A percentile compares a stretch with the other conserved stretches of the same genome.
These are phyloP conservation scores for Xerocomus brunneocitrinus DNA, from an alignment of 768 basidiomycete genomes.

Conservation along the genomic window DNA sequence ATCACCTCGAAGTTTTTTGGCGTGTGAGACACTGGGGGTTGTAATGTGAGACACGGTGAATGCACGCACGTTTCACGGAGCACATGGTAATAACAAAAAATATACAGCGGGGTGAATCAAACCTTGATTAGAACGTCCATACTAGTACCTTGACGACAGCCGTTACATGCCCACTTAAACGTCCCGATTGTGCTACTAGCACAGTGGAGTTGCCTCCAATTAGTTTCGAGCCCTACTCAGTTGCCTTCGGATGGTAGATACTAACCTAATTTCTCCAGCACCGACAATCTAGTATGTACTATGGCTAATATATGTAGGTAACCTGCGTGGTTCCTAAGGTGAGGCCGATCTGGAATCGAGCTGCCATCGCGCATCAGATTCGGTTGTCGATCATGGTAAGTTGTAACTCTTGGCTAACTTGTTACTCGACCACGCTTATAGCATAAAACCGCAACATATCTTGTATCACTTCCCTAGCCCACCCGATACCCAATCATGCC, in stretches of 20 bases:
- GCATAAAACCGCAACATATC: background rate
- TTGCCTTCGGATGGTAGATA: background rate
- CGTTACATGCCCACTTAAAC: background rate
- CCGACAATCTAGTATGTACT: background rate
- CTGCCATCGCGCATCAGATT: background rate
- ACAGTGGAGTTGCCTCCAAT: background rate
- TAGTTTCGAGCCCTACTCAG: background rate
- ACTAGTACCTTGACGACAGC: background rate
- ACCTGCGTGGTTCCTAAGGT: background rate
- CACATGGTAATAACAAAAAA: no score
- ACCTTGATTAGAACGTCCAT: background rate
- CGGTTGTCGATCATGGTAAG: background rate
- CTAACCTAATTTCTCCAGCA: background rate
- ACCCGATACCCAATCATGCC: conserved; percentile 5
- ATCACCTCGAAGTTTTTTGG: no score
- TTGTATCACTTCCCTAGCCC: background rate
- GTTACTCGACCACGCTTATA: background rate
- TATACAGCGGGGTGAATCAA: background rate
- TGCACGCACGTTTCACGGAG: background rate
- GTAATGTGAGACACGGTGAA: no score
- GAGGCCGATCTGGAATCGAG: background rate
- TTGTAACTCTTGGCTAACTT: background rate
- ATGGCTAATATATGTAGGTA: background rate
- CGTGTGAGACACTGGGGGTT: no score
- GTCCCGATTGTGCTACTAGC: background rate